Evolutionary conservation across 352 stramenopile species (phyloP).

Genomic region (Hyaloperonospora arabidopsidis): DNA sequence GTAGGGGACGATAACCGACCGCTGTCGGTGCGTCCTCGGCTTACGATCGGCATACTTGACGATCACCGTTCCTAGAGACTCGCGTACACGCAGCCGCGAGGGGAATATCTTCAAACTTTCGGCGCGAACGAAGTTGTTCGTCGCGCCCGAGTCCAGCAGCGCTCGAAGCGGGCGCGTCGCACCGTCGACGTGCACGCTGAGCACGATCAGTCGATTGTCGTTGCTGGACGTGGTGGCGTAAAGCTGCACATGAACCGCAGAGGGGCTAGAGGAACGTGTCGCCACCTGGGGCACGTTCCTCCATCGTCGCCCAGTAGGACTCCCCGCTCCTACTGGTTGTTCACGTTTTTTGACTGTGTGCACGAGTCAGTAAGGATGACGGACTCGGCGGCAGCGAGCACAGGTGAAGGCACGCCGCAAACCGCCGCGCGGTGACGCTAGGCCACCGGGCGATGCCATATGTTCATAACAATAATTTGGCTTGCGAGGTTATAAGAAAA

Average conservation of each 20-base stretch:
- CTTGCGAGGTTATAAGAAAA: too few relatives aligned
- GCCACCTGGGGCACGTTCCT: slow-evolving; percentile 8
- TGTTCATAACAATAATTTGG: too few relatives aligned
- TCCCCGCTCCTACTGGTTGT: slow-evolving; percentile 1
- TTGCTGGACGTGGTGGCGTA: background rate
- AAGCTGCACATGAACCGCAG: slow-evolving; percentile 9
- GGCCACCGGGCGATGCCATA: too few relatives aligned
- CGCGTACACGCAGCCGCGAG: slow-evolving; percentile 3
- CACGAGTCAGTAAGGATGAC: background rate
- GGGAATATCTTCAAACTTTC: slow-evolving; percentile 17
- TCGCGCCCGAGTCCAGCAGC: slow-evolving; percentile 19
- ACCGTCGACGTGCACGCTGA: slow-evolving; percentile 14
- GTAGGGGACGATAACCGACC: slow-evolving; percentile 11
- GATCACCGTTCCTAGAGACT: slow-evolving; percentile 11
- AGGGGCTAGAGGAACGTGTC: slow-evolving; percentile 3
- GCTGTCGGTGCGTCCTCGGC: slow-evolving; percentile 5
- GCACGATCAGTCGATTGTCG: slow-evolving; percentile 14
- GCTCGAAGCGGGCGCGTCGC: slow-evolving; percentile 1
- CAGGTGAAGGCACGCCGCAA: slow-evolving; percentile 5
- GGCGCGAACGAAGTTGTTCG: slow-evolving; percentile 3
- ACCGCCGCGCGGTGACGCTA: slow-evolving; percentile 8
- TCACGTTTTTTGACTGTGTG: slow-evolving; percentile 6
- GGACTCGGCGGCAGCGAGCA: background rate
- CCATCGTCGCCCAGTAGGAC: slow-evolving; percentile 5
- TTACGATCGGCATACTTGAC: slow-evolving; percentile 18